Percentiles rank a stretch among this genome's conserved stretches.
phyloP scores from a whole-genome alignment of 2,329 filamentous ascomycete genomes.

The Trichophyton schoenleinii region DNA sequence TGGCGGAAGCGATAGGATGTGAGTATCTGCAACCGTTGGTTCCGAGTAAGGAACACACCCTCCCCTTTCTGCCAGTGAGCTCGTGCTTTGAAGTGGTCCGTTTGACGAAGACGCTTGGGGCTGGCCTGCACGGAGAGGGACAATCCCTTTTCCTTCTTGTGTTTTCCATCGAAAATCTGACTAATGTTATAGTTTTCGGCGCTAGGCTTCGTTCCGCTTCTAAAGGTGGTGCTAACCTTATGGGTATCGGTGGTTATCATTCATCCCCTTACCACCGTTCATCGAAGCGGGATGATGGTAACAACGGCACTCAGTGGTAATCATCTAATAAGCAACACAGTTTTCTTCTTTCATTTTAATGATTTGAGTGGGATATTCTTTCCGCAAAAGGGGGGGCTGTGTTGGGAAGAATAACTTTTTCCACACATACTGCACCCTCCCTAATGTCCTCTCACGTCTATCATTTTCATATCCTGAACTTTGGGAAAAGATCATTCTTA shows the following conservation, averaged over 20 bases:
- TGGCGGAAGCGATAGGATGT: constrained; percentile 85
- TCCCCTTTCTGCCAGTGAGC: constrained; percentile 66
- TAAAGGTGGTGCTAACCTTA: constrained; percentile 46
- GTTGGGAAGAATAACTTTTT: neutral
- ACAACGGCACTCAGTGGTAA: constrained; percentile 35
- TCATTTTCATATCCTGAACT: neutral
- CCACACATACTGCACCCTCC: neutral
- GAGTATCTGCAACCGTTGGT: constrained; percentile 63
- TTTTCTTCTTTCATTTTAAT: neutral
- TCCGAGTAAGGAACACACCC: constrained; percentile 77
- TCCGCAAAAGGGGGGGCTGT: neutral
- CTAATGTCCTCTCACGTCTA: neutral
- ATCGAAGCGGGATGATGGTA: constrained; percentile 42
- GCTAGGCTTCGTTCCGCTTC: constrained; percentile 77
- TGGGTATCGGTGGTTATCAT: constrained; percentile 23
- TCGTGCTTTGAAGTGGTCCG: constrained; percentile 27
- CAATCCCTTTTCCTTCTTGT: constrained; percentile 19
- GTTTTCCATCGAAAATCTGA: constrained; percentile 58
- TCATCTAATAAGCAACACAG: constrained; percentile 11
- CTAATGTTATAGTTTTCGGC: constrained; percentile 73
- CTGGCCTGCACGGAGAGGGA: constrained; percentile 48
- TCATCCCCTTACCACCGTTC: constrained; percentile 37
- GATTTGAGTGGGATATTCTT: neutral
- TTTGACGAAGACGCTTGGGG: constrained; percentile 23
- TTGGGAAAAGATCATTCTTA: constrained; percentile 1